Percentiles rank a stretch among this genome's conserved stretches.
Evolutionary conservation across 441 rosid species (phyloP).

Genomic region (Dalechampia spathulata): DNA sequence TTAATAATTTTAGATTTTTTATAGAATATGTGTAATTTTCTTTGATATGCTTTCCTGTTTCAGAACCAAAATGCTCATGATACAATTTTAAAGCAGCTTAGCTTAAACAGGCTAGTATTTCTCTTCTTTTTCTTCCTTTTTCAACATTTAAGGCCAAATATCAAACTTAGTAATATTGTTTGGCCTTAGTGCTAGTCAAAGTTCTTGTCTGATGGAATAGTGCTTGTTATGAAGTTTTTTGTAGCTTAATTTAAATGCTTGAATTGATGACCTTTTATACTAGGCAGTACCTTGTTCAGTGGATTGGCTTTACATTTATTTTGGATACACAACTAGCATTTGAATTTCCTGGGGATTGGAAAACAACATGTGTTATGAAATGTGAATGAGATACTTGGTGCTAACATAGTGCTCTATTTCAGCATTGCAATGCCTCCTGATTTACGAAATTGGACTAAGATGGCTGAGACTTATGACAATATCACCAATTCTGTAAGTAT

Average conservation of each 20-base stretch:
- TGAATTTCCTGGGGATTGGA: background rate
- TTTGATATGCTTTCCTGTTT: constrained; percentile 14
- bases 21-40: background rate
- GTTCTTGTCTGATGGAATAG: background rate
- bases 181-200: background rate
- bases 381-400: constrained; percentile 2
- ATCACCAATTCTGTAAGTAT: constrained; percentile 47
- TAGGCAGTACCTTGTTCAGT: background rate
- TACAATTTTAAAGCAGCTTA: constrained; percentile 59
- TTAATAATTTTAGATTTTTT: background rate
- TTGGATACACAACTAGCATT: background rate
- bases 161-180: background rate
- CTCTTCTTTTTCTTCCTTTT: background rate
- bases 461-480: constrained; percentile 66
- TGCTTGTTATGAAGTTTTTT: background rate
- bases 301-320: constrained; percentile 1
- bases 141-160: background rate
- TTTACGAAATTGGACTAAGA: constrained; percentile 72
- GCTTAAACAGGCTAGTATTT: constrained; percentile 44
- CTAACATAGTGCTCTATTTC: constrained; percentile 16
- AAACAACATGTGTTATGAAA: constrained; percentile 1
- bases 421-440: constrained; percentile 51
- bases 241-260: background rate
- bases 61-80: constrained; percentile 85
- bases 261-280: constrained; percentile 3